Evolutionary conservation across 169 alveolate genomes (phyloP), one percentile per base, ranked within the genome.

Genomic region (Babesia microti): DNA sequence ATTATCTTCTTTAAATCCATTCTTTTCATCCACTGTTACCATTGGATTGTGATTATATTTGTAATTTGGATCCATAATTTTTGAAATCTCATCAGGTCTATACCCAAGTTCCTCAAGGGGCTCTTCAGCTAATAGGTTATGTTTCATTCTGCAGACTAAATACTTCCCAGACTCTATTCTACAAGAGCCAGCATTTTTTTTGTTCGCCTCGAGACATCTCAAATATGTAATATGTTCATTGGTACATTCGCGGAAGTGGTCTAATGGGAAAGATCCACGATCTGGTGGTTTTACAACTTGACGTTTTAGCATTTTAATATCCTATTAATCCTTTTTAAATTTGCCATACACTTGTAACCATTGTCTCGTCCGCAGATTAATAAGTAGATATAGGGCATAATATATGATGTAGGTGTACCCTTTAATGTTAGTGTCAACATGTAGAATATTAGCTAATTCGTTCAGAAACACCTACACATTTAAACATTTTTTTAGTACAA

Each of bases 261-360:
- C 81, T 24, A 69, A 26, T 24, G 81, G 81, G 52, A 69, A 69
- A 1, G 78, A 45, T 28, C 81, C 81, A 3, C 81, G 73, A 41
- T 69, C 81, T 1, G 81, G 81, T 3, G 81, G 81, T n/a, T 18
- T 68, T 3, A 48, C 66, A 11, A 41, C 44, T 5, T 52, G 52
- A 17, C 74, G 47, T 22, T 45, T 42, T n/a, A n/a, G n/a, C n/a
- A n/a, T n/a, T n/a, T n/a, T n/a, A n/a, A n/a, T n/a, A n/a, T n/a
- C n/a, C n/a, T n/a, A n/a, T n/a, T n/a, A n/a, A n/a, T n/a, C n/a
- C n/a, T n/a, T n/a, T n/a, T n/a, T n/a, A n/a, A n/a, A n/a, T n/a
- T n/a, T n/a, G n/a, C n/a, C n/a, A n/a, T n/a, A n/a, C n/a, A n/a
- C n/a, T n/a, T n/a, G n/a, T n/a, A n/a, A n/a, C n/a, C n/a, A n/a